Conservation (phyloP, 2,329 filamentous ascomycete species). For the Cucurbitaria berberidis region DNA sequence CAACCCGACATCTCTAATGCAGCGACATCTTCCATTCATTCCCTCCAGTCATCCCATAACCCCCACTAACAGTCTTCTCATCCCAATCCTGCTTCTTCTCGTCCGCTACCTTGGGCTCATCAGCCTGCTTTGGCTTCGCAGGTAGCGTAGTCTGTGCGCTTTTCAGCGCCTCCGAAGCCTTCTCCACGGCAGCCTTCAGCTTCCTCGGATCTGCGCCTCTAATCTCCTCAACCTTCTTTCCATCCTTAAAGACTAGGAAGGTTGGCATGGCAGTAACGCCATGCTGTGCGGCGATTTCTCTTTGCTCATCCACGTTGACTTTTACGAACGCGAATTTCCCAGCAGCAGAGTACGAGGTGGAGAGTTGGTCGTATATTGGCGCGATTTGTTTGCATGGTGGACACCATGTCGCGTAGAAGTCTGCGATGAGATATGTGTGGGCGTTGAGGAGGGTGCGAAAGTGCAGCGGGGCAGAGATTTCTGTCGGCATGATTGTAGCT, state of each 20-base stretch:
- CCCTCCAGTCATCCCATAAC: constrained; percentile 41
- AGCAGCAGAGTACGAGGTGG: constrained; percentile 53
- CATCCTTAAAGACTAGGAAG: constrained; percentile 43
- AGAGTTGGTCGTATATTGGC: constrained; percentile 59
- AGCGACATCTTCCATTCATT: constrained; percentile 41
- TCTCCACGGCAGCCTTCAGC: constrained; percentile 36
- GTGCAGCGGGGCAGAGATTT: constrained; percentile 42
- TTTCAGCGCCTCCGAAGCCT: constrained; percentile 20
- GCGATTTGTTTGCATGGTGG: constrained; percentile 63
- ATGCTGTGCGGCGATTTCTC: constrained; percentile 56
- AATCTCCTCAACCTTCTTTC: constrained; percentile 38
- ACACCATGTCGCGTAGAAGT: constrained; percentile 64
- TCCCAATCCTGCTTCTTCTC: constrained; percentile 14
- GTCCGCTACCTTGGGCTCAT: constrained; percentile 6
- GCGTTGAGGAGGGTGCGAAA: constrained; percentile 44
- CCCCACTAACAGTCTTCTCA: constrained; percentile 42
- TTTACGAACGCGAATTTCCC: constrained; percentile 59
- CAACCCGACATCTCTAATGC: constrained; percentile 16
- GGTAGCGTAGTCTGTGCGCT: constrained; percentile 4
- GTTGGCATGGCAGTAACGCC: constrained; percentile 55
- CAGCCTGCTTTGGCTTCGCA: background rate
- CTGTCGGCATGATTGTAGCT: constrained; percentile 35
- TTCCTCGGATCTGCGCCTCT: constrained; percentile 36
- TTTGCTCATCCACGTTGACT: constrained; percentile 61
- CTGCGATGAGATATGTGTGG: constrained; percentile 53